A percentile compares a stretch with the other conserved stretches of the same genome.
phyloP scores from a whole-genome alignment of 306 rosid species.

The Macrotyloma uniflorum region DNA sequence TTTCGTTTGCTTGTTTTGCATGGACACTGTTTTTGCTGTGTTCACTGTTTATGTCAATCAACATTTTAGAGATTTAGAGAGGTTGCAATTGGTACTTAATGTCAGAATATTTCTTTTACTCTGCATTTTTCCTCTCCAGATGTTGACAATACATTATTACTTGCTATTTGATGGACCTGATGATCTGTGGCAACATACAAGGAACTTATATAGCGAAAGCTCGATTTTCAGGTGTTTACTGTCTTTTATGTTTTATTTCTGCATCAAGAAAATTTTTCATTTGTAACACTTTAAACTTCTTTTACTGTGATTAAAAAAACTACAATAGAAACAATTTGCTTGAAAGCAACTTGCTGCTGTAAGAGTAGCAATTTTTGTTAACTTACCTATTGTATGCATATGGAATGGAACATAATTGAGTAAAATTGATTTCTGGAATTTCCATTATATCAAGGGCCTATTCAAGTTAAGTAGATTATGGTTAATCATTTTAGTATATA shows the following conservation, averaged over 20 bases:
- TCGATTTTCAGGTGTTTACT: constrained; percentile 73
- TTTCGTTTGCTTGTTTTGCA: constrained; percentile 14
- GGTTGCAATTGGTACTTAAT: constrained; percentile 19
- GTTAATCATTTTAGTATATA: background rate
- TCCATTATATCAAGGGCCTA: background rate
- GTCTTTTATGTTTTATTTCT: background rate
- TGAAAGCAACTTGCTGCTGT: background rate
- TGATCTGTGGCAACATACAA: constrained; percentile 80
- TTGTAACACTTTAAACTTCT: background rate
- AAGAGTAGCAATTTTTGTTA: background rate
- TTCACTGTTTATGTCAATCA: constrained; percentile 19
- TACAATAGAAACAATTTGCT: constrained; percentile 1
- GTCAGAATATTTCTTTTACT: constrained; percentile 13
- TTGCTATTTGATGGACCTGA: constrained; percentile 85
- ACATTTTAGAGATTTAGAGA: background rate
- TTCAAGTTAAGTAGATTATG: background rate
- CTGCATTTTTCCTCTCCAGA: constrained; percentile 51
- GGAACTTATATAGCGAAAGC: constrained; percentile 63
- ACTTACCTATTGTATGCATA: background rate
- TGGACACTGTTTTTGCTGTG: constrained; percentile 31
- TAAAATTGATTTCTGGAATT: constrained; percentile 3
- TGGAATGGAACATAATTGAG: background rate
- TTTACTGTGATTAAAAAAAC: background rate
- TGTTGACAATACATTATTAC: constrained; percentile 92
- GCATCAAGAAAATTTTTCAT: background rate